Evolutionary conservation across 108 stramenopile species (phyloP).

Genomic region (Discostella pseudostelligera): DNA sequence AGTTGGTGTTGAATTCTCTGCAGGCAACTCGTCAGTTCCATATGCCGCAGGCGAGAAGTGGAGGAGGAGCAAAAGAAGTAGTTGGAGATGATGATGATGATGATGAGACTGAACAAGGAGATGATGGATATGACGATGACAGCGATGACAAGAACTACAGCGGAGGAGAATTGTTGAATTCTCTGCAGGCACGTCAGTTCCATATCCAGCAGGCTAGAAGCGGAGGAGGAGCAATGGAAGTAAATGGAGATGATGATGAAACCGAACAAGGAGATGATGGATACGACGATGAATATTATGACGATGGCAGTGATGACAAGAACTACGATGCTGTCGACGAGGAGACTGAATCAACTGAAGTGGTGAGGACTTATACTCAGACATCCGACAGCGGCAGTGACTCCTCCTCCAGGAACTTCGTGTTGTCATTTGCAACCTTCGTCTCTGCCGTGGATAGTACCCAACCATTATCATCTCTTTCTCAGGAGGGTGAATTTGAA

Average conservation of each 20-base stretch:
- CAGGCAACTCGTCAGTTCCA: slow-evolving; percentile 1
- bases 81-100: background rate
- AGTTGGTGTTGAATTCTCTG: slow-evolving; percentile 8
- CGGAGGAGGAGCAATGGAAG: background rate
- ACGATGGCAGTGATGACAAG: background rate
- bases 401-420: too few species aligned
- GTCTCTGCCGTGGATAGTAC: slow-evolving; percentile 27
- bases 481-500: slow-evolving; percentile 18
- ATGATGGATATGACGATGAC: background rate
- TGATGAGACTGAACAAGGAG: background rate
- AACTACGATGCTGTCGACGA: background rate
- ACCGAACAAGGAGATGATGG: slow-evolving; percentile 1
- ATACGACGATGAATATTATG: background rate
- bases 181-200: slow-evolving; percentile 2
- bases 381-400: background rate
- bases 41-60: background rate
- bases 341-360: background rate
- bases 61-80: background rate
- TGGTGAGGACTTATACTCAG: too few species aligned
- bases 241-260: background rate
- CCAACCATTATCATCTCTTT: slow-evolving; percentile 6
- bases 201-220: background rate
- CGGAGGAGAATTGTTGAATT: too few species aligned
- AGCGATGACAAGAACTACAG: background rate
- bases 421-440: slow-evolving; percentile 24